These are phyloP conservation scores for Stylosanthes scabra DNA, from an alignment of 331 rosid species.

Conservation along the genomic window DNA sequence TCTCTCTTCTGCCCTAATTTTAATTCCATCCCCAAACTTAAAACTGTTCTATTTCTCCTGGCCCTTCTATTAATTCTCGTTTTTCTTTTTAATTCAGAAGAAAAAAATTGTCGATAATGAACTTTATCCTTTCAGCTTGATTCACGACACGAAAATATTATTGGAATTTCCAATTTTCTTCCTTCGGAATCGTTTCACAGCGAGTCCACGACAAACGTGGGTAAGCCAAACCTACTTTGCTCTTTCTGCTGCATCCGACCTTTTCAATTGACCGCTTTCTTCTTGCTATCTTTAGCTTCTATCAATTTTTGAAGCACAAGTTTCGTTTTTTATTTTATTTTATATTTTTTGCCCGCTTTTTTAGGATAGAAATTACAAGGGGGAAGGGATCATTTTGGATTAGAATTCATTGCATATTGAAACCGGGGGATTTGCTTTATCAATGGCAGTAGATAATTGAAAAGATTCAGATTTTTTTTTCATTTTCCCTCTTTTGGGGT, in stretches of 20 bases:
- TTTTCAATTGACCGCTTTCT: background rate
- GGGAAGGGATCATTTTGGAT: background rate
- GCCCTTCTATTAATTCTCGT: background rate
- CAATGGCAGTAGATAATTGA: background rate
- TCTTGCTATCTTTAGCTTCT: slow-evolving; percentile 21
- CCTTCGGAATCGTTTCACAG: slow-evolving; percentile 3
- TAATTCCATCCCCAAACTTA: slow-evolving; percentile 20
- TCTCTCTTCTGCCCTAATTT: slow-evolving; percentile 40
- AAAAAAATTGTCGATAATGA: background rate
- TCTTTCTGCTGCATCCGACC: background rate
- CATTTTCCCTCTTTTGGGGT: background rate
- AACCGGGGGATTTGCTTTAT: slow-evolving; percentile 19
- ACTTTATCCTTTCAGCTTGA: slow-evolving; percentile 11
- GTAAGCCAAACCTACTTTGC: slow-evolving; percentile 18
- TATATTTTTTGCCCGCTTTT: background rate
- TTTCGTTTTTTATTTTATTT: background rate
- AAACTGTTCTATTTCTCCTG: slow-evolving; percentile 26
- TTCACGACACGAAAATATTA: background rate
- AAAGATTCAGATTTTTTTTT: slow-evolving; percentile 16
- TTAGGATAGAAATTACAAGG: slow-evolving; percentile 2
- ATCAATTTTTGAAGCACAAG: slow-evolving; percentile 4
- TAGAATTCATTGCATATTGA: slow-evolving; percentile 21
- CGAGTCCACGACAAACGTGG: background rate
- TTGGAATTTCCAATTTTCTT: slow-evolving; percentile 3
- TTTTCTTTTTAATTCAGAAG: no score